Evolutionary conservation across 129 eudicot species (phyloP).

Genomic region (Ambrosia artemisiifolia): DNA sequence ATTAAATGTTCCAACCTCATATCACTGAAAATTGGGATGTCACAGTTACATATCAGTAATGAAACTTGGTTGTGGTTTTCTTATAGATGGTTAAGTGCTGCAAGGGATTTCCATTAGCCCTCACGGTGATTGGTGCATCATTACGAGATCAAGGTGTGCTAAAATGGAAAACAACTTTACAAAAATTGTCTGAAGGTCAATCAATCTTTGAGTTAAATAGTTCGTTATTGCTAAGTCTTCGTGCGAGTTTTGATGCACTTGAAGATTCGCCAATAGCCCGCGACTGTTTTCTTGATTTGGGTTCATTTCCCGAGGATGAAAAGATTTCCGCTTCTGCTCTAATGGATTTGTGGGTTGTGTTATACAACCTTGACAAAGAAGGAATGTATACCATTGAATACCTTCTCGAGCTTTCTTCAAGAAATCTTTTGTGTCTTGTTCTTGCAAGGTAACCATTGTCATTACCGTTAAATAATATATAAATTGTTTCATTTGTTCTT

Average conservation of each 20-base stretch:
- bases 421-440: conserved; percentile 25
- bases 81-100: conserved; percentile 42
- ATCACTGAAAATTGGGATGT: too few relatives aligned
- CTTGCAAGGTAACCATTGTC: conserved; percentile 14
- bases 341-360: conserved; percentile 38
- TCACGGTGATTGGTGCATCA: conserved; percentile 39
- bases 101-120: conserved; percentile 46
- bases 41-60: background rate
- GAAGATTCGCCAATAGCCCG: conserved; percentile 9
- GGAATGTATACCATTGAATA: conserved; percentile 20
- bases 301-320: conserved; percentile 41
- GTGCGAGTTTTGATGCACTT: conserved; percentile 33
- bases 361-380: conserved; percentile 29
- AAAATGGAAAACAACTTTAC: conserved; percentile 22
- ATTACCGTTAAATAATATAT: too few relatives aligned
- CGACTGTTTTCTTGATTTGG: conserved; percentile 38
- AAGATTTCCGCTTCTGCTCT: conserved; percentile 30
- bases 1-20: too few relatives aligned
- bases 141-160: conserved; percentile 21
- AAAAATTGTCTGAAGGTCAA: conserved; percentile 29
- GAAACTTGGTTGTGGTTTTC: conserved; percentile 1
- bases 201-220: conserved; percentile 24
- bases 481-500: too few relatives aligned
- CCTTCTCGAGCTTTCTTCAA: conserved; percentile 26
- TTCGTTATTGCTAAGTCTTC: conserved; percentile 21